A percentile compares a stretch with the other conserved stretches of the same genome.
Conservation (phyloP, 345 rosid species). For the Cardamine chenopodiifolia region DNA sequence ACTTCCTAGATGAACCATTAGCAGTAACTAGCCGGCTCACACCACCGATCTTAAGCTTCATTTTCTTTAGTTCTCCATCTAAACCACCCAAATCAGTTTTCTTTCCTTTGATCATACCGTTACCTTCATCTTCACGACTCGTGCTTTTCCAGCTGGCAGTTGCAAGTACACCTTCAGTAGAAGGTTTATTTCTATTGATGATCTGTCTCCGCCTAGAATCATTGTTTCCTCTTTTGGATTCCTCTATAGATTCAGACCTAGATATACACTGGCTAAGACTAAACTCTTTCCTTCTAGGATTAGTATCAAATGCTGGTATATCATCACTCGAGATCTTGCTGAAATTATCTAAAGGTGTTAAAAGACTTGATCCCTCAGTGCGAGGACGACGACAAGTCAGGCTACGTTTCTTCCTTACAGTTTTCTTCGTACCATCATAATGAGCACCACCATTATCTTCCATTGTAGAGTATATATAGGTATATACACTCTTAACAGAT, state of each 20-base stretch:
- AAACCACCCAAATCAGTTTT: constrained; percentile 46
- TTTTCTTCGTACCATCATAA: constrained; percentile 47
- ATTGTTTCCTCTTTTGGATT: constrained; percentile 46
- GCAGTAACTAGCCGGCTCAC: constrained; percentile 56
- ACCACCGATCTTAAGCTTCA: constrained; percentile 67
- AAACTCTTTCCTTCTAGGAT: constrained; percentile 64
- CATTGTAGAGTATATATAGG: constrained; percentile 44
- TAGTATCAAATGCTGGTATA: constrained; percentile 51
- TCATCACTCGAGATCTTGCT: constrained; percentile 75
- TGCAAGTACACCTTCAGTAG: constrained; percentile 80
- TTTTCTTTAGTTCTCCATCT: constrained; percentile 62
- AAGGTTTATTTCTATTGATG: constrained; percentile 44
- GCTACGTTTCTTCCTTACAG: constrained; percentile 78
- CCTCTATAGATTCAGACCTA: constrained; percentile 48
- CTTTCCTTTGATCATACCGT: constrained; percentile 45
- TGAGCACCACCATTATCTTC: constrained; percentile 50
- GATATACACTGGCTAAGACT: constrained; percentile 67
- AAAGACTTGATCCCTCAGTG: constrained; percentile 49
- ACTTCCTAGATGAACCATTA: constrained; percentile 56
- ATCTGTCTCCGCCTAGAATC: constrained; percentile 47
- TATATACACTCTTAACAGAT: constrained; percentile 17
- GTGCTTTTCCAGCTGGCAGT: constrained; percentile 67
- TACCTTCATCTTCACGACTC: constrained; percentile 42
- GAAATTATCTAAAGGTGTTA: constrained; percentile 48
- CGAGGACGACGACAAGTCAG: constrained; percentile 64